Evolutionary conservation across 208 protist genomes (phyloP).

Genomic region (Spongospora subterranea): DNA sequence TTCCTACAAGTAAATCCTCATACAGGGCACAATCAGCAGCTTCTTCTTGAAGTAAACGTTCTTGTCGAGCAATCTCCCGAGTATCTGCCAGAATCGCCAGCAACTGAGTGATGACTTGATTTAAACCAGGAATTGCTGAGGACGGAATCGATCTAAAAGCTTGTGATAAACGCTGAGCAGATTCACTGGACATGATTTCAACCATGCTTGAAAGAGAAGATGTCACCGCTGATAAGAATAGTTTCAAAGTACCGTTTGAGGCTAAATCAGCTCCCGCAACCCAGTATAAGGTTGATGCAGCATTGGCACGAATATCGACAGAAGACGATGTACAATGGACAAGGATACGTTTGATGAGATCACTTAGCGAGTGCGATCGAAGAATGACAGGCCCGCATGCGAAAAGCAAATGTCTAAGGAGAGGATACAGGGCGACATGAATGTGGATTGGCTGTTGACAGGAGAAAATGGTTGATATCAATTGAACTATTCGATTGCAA

Average conservation of each 20-base stretch:
- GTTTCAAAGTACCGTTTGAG: neutral
- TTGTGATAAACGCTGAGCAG: neutral
- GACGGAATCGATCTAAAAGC: slow-evolving; percentile 5
- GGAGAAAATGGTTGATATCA: neutral
- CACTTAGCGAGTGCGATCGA: neutral
- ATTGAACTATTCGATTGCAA: neutral
- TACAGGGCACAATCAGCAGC: neutral
- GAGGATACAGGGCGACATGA: neutral
- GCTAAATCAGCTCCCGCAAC: slow-evolving; percentile 32
- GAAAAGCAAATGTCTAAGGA: slow-evolving; percentile 13
- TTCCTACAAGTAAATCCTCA: neutral
- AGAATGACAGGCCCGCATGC: slow-evolving; percentile 2
- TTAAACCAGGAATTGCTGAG: slow-evolving; percentile 6
- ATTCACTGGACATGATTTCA: neutral
- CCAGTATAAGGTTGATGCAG: slow-evolving; percentile 30
- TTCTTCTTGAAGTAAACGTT: neutral
- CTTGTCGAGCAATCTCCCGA: slow-evolving; percentile 16
- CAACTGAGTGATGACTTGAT: neutral
- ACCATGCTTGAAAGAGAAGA: slow-evolving; percentile 21
- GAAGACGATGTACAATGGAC: slow-evolving; percentile 8
- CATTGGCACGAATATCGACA: neutral
- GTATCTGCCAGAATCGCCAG: slow-evolving; percentile 15
- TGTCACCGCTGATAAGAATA: neutral
- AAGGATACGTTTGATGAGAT: neutral
- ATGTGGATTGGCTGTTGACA: neutral